Conservation (phyloP, 495 filamentous ascomycete species). For the Cercophora newfieldiana region DNA sequence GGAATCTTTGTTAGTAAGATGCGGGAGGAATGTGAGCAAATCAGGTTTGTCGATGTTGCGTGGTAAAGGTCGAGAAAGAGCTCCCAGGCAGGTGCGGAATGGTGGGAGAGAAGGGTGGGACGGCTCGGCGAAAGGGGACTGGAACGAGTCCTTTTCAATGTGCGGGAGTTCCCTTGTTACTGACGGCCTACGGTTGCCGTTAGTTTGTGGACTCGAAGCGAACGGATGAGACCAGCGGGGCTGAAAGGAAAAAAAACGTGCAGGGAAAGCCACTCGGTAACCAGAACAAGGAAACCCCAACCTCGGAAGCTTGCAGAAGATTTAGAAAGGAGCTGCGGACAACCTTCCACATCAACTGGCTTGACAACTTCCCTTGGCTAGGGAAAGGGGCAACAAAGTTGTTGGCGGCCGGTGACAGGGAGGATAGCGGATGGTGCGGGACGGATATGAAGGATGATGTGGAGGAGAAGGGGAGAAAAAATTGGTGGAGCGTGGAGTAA, state of each 20-base stretch:
- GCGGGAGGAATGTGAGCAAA: neutral
- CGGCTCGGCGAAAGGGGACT: conserved; percentile 29
- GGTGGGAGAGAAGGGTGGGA: conserved; percentile 23
- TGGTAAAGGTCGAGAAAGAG: conserved; percentile 12
- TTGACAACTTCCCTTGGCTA: neutral
- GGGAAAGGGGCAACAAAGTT: neutral
- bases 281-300: conserved; percentile 10
- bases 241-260: conserved; percentile 12
- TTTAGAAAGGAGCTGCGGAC: neutral
- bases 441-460: neutral
- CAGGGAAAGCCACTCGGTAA: conserved; percentile 15
- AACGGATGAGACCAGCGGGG: conserved; percentile 10
- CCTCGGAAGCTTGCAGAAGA: conserved; percentile 1
- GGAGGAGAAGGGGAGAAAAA: conserved; percentile 20
- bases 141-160: conserved; percentile 30
- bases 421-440: neutral
- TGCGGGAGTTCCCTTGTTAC: conserved; percentile 38
- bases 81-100: conserved; percentile 21
- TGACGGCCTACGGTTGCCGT: conserved; percentile 28
- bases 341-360: neutral
- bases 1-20: neutral
- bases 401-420: conserved; percentile 15
- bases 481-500: neutral
- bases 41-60: neutral
- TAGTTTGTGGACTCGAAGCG: conserved; percentile 24